Evolutionary conservation across 768 basidiomycete species (phyloP), one percentile per base, ranked within the genome.

Genomic region (Hygrocybe coccinea): DNA sequence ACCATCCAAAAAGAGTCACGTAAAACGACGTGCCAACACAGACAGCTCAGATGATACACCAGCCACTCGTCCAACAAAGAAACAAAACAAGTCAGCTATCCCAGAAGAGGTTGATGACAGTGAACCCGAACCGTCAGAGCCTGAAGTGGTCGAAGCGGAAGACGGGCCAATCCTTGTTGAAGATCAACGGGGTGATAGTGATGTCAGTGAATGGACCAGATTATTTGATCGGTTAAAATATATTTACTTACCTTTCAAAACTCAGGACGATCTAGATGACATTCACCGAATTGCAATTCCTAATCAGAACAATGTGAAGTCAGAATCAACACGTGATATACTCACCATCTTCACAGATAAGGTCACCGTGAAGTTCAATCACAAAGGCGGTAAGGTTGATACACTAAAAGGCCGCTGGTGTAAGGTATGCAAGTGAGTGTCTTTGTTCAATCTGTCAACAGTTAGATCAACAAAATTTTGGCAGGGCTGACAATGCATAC

Each of bases 351-450:
- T 51, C 34, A 14, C 50, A 14, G 35, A 51, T 29, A 51, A 12
- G n/a, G 34, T 51, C 50, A 19, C 11, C 5, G 50, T 36, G 12
- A 51, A 51, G 17, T 51, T 51, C 34, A 33, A 19, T 14, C 24
- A 36, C 12, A 12, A 12, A 33, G 22, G 29, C 35, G 50, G 50
- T 19, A 24, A 29, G 25, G n/a, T 12, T 51, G 25, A 14, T 19
- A 34, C 35, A 29, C 19, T 22, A 36, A 36, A 25, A 9, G 59
- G 59, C 3, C 33, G 36, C 15, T 59, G 59, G 51, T 59, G 56
- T 35, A 54, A 41, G n/a, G 14, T 43, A 9, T 59, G 55, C 59
- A 48, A 35, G 59, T 59, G 45, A 53, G 59, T 49, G 8, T 36
- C 25, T 29, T 19, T 4, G 15, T 48, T 15, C 15, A 17, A 15